Percentiles rank a stretch among this genome's conserved stretches.
Conservation (phyloP, 2,329 filamentous ascomycete genomes). For the Aureobasidium uvarum region DNA sequence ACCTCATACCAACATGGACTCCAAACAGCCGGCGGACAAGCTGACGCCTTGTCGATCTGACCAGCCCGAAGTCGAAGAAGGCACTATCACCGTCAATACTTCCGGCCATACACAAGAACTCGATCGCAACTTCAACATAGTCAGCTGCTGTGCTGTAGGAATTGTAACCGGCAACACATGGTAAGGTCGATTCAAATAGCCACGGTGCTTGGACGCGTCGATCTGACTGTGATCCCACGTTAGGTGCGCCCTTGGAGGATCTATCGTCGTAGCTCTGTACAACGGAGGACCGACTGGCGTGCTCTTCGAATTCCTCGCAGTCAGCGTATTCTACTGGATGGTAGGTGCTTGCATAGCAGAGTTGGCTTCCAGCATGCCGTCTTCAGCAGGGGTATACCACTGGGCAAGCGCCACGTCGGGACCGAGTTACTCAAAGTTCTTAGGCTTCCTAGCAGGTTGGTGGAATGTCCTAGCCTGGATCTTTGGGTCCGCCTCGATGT, state of each 20-base stretch:
- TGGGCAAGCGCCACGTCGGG: slow-evolving; percentile 54
- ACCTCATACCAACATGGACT: slow-evolving; percentile 5
- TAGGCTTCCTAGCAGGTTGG: slow-evolving; percentile 50
- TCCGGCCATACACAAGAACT: slow-evolving; percentile 55
- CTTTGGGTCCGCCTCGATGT: slow-evolving; percentile 36
- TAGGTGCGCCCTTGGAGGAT: slow-evolving; percentile 42
- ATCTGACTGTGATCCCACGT: slow-evolving; percentile 45
- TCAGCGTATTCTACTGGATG: slow-evolving; percentile 53
- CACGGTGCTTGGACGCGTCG: not conserved
- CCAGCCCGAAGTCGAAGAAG: slow-evolving; percentile 20
- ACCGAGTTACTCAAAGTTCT: slow-evolving; percentile 46
- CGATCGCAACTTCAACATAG: slow-evolving; percentile 50
- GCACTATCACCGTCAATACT: slow-evolving; percentile 43
- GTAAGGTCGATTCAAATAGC: not conserved
- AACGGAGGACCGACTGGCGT: slow-evolving; percentile 50
- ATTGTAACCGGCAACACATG: slow-evolving; percentile 21
- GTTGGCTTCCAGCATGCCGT: slow-evolving; percentile 44
- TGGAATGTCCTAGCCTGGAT: slow-evolving; percentile 36
- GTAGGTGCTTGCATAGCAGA: slow-evolving; percentile 54
- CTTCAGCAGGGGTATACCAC: slow-evolving; percentile 49
- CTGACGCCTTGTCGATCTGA: slow-evolving; percentile 10
- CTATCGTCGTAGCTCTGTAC: slow-evolving; percentile 43
- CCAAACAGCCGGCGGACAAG: slow-evolving; percentile 4
- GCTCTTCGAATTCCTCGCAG: slow-evolving; percentile 50
- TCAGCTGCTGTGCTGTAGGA: slow-evolving; percentile 43